phyloP scores from a whole-genome alignment of 768 basidiomycete genomes.

The Trametes punicea region DNA sequence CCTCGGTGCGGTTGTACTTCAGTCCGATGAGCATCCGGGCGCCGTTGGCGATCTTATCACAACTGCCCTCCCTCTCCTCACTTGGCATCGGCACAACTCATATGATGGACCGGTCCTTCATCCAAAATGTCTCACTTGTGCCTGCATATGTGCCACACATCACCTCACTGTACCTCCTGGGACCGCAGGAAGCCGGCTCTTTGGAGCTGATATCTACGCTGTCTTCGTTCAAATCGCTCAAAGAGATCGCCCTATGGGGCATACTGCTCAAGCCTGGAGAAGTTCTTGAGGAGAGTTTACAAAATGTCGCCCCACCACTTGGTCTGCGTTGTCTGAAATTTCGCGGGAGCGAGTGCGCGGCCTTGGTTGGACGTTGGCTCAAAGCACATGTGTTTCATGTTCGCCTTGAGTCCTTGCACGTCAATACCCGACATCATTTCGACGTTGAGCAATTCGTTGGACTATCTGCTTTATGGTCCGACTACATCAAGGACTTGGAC shows the following conservation, averaged over 20 bases:
- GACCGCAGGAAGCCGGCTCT: too few species aligned
- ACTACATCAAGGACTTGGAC: conserved; percentile 3
- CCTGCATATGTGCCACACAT: too few species aligned
- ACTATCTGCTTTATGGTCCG: not conserved
- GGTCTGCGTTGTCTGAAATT: not conserved
- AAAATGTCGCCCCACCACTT: not conserved
- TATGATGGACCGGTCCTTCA: too few species aligned
- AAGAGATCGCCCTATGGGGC: not conserved
- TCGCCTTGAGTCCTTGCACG: not conserved
- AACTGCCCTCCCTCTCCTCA: conserved; percentile 1
- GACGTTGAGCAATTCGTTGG: not conserved
- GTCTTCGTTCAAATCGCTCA: not conserved
- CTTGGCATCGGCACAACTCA: too few species aligned
- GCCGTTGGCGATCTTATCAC: not conserved
- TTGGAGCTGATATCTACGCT: not conserved
- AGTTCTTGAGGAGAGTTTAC: not conserved
- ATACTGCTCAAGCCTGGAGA: not conserved
- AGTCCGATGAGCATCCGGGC: not conserved
- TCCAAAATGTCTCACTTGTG: too few species aligned
- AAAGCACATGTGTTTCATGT: too few species aligned
- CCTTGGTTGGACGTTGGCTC: not conserved
- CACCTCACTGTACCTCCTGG: not conserved
- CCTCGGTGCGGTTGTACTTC: not conserved
- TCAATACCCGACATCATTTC: not conserved
- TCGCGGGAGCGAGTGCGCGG: not conserved